phyloP scores from a whole-genome alignment of 1,284 basidiomycete species.

The Ustilago nuda region DNA sequence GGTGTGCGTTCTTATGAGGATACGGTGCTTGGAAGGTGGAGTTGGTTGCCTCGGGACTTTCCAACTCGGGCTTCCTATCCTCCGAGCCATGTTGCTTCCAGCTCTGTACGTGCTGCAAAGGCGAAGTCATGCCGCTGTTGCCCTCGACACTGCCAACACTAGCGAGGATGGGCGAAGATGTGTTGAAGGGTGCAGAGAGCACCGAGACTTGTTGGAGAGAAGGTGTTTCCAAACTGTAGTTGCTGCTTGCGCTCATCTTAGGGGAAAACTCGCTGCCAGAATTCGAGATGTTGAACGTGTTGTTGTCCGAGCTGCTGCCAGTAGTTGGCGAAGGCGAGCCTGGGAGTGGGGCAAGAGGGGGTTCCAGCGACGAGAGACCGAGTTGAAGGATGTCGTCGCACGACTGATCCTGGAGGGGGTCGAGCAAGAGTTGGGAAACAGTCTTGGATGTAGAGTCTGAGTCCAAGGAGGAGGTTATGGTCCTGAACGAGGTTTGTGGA shows the following conservation, averaged over 20 bases:
- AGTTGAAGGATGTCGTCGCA: constrained; percentile 19
- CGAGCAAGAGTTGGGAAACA: constrained; percentile 20
- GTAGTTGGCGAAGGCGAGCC: constrained; percentile 12
- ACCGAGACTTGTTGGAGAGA: constrained; percentile 32
- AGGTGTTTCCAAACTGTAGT: constrained; percentile 39
- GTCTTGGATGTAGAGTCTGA: constrained; percentile 33
- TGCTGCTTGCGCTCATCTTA: constrained; percentile 36
- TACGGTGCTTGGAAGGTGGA: constrained; percentile 26
- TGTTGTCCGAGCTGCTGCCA: constrained; percentile 7
- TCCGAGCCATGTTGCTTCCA: constrained; percentile 28
- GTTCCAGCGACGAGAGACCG: constrained; percentile 17
- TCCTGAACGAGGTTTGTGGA: not conserved
- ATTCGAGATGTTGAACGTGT: constrained; percentile 10
- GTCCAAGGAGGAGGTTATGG: constrained; percentile 3
- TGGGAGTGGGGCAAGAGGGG: constrained; percentile 1
- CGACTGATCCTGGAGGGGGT: constrained; percentile 16
- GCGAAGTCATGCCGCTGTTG: constrained; percentile 25
- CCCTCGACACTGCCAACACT: constrained; percentile 25
- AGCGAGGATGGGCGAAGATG: constrained; percentile 30
- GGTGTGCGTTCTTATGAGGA: constrained; percentile 16
- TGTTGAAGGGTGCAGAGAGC: constrained; percentile 22
- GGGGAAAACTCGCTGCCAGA: constrained; percentile 31
- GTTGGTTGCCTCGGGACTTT: constrained; percentile 14
- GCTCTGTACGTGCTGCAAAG: constrained; percentile 23
- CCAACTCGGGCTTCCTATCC: constrained; percentile 12